Conservation (phyloP, 2,329 filamentous ascomycete genomes). For the Fusarium goolgardi region DNA sequence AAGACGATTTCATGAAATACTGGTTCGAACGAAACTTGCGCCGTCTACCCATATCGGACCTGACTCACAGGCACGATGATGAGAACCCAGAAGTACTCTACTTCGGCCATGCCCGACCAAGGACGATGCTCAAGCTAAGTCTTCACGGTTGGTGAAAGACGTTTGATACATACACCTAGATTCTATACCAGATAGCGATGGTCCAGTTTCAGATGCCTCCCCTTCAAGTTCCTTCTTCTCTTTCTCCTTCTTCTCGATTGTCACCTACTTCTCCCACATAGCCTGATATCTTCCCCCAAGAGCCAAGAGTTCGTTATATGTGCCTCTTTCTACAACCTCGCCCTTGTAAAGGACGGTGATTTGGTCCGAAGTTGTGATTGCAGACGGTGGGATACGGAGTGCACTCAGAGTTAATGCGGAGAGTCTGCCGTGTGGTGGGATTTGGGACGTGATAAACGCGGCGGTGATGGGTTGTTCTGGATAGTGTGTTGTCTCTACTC, state of each 20-base stretch:
- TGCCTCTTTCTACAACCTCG: slow-evolving; percentile 62
- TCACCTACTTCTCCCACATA: no score
- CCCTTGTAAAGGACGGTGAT: slow-evolving; percentile 66
- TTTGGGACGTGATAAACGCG: no score
- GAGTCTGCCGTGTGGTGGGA: no score
- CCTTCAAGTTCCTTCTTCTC: no score
- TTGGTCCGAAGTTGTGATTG: slow-evolving; percentile 65
- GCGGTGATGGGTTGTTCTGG: no score
- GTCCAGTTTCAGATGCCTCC: no score
- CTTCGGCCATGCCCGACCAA: accelerated
- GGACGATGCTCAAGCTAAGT: neutral
- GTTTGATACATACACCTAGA: no score
- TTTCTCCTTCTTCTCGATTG: no score
- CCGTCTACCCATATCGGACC: neutral
- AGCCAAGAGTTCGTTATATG: slow-evolving; percentile 60
- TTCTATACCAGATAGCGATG: no score
- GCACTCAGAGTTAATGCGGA: no score
- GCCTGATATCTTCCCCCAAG: slow-evolving; percentile 58
- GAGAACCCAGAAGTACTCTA: neutral
- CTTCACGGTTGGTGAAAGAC: accelerated
- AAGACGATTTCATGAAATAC: neutral
- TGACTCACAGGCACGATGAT: neutral
- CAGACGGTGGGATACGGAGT: slow-evolving; percentile 52
- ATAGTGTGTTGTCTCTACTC: no score
- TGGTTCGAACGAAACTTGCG: neutral